These are phyloP conservation scores for Metschnikowia cerradonensis DNA, from an alignment of 805 yeast genomes.

Conservation along the genomic window DNA sequence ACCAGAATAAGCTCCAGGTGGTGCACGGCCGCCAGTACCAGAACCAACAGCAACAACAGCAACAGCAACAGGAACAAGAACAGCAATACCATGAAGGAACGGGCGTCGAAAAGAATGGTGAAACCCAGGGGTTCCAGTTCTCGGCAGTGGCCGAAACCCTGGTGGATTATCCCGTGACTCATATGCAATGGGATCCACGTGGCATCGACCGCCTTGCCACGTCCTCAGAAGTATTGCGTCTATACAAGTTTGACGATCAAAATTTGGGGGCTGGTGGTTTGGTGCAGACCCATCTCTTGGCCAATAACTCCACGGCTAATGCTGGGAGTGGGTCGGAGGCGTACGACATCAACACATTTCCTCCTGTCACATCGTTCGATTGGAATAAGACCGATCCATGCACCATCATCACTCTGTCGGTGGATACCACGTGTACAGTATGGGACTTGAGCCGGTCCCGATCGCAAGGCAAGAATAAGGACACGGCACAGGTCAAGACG, in stretches of 20 bases:
- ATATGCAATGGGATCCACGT: conserved; percentile 69
- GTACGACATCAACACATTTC: conserved; percentile 49
- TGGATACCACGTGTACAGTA: conserved; percentile 94
- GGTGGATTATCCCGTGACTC: conserved; percentile 67
- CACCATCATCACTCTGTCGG: conserved; percentile 74
- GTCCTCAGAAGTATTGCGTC: conserved; percentile 65
- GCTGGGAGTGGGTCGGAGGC: conserved; percentile 40
- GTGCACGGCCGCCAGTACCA: conserved; percentile 24
- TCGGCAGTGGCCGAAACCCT: conserved; percentile 47
- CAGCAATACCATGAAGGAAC: conserved; percentile 8
- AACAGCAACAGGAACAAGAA: too few species aligned
- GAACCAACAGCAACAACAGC: too few species aligned
- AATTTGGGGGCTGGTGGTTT: conserved; percentile 36
- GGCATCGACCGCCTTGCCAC: conserved; percentile 53
- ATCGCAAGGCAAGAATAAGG: conserved; percentile 16
- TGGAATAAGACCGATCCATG: conserved; percentile 78
- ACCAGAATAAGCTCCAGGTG: conserved; percentile 60
- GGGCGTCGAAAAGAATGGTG: too few species aligned
- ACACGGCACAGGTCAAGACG: conserved; percentile 71
- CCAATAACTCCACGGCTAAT: conserved; percentile 36
- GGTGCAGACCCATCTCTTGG: conserved; percentile 38
- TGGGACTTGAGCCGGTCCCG: conserved; percentile 68
- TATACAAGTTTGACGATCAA: conserved; percentile 52
- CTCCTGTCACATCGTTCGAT: conserved; percentile 92
- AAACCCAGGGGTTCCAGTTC: conserved; percentile 31